A percentile compares a stretch with the other conserved stretches of the same genome.
Conservation (phyloP, 768 basidiomycete genomes). For the Tubosaeta sp. region DNA sequence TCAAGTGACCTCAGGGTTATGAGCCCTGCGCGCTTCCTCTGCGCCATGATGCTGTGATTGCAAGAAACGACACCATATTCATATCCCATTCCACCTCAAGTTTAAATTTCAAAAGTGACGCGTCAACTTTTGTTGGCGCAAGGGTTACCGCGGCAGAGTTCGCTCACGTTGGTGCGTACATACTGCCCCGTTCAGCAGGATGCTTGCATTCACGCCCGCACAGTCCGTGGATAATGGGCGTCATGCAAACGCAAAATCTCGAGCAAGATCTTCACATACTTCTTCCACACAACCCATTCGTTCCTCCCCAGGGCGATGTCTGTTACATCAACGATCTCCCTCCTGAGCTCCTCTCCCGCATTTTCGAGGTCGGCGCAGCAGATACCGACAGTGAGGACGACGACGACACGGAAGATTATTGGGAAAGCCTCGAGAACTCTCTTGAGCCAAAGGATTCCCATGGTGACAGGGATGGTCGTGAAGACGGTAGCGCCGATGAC, state of each 20-base stretch:
- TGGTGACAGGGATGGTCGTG: not conserved
- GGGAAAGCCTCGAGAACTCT: constrained; percentile 7
- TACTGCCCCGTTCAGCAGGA: too few relatives aligned
- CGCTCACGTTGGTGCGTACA: not conserved
- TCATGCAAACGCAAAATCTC: not conserved
- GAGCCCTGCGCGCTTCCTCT: constrained; percentile 47
- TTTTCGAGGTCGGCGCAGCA: constrained; percentile 48
- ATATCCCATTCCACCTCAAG: not conserved
- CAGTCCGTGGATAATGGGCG: constrained; percentile 2
- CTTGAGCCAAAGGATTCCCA: constrained; percentile 33
- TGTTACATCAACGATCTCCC: constrained; percentile 54
- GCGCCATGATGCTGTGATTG: constrained; percentile 39
- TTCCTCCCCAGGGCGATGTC: constrained; percentile 36
- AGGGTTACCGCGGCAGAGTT: not conserved
- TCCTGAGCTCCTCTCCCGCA: constrained; percentile 51
- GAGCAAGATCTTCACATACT: constrained; percentile 13
- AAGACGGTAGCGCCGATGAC: not conserved
- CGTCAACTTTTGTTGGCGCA: too few relatives aligned
- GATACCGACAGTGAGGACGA: constrained; percentile 35
- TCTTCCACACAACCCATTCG: constrained; percentile 44
- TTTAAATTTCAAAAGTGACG: too few relatives aligned
- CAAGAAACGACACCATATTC: not conserved
- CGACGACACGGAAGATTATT: constrained; percentile 22
- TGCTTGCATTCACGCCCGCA: too few relatives aligned
- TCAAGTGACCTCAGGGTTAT: constrained; percentile 48